A percentile compares a stretch with the other conserved stretches of the same genome.
These are phyloP conservation scores for Ustilago tritici DNA, from an alignment of 1,284 basidiomycete genomes.

Conservation along the genomic window DNA sequence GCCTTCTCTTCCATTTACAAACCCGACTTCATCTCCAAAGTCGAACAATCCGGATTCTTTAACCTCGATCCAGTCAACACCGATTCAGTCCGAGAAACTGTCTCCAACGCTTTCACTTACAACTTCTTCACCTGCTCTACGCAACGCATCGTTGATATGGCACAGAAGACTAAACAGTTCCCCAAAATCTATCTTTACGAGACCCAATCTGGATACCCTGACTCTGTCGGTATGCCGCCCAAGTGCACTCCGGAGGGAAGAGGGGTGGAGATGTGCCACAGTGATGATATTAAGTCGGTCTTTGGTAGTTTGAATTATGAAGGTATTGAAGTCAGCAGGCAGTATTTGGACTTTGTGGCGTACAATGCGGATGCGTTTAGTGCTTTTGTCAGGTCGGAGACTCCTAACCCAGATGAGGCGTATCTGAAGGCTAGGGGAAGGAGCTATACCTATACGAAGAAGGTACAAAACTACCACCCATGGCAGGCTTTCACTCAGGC, in stretches of 20 bases:
- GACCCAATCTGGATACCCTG: conserved; percentile 29
- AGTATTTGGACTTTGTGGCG: conserved; percentile 34
- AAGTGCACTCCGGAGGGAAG: conserved; percentile 23
- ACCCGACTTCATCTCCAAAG: conserved; percentile 10
- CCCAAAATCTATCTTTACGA: conserved; percentile 45
- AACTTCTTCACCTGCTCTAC: conserved; percentile 52
- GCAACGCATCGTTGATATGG: conserved; percentile 28
- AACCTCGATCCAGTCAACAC: conserved; percentile 21
- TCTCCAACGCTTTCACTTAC: conserved; percentile 36
- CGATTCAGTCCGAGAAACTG: conserved; percentile 32
- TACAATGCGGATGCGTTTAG: conserved; percentile 36
- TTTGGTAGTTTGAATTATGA: conserved; percentile 33
- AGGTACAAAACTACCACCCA: conserved; percentile 20
- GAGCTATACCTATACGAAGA: conserved; percentile 39
- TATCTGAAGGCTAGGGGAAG: conserved; percentile 35
- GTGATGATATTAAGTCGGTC: conserved; percentile 29
- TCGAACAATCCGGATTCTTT: conserved; percentile 31
- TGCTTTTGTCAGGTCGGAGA: conserved; percentile 26
- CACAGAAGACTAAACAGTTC: conserved; percentile 17
- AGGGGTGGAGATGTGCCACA: conserved; percentile 34
- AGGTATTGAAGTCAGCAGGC: conserved; percentile 13
- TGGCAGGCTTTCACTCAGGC: conserved; percentile 21
- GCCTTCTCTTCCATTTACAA: conserved; percentile 15
- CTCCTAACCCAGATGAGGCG: conserved; percentile 19
- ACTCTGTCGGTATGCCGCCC: conserved; percentile 11